Conservation (phyloP, 441 rosid species). For the Jatropha multifida region DNA sequence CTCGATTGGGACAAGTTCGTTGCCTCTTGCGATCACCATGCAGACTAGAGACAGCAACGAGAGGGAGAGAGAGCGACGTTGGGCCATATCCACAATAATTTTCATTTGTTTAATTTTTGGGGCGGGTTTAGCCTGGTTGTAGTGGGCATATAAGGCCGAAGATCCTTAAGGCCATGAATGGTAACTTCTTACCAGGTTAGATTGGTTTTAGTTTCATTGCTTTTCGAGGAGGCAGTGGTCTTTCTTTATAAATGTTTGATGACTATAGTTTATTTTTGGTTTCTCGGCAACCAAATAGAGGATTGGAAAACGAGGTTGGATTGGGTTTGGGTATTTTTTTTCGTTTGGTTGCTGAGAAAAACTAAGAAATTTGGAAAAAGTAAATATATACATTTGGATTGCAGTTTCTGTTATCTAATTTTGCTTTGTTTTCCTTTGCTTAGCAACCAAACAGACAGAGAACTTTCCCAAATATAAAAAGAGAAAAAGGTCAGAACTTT, state of each 20-base stretch:
- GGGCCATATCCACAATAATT: no score
- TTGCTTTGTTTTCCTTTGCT: constrained; percentile 18
- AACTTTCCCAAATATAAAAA: constrained; percentile 10
- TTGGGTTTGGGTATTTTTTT: constrained; percentile 5
- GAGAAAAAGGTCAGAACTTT: constrained; percentile 9
- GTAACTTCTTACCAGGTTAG: constrained; percentile 67
- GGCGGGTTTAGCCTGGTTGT: no score
- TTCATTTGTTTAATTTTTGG: no score
- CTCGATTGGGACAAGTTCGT: no score
- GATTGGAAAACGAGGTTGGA: constrained; percentile 15
- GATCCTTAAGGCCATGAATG: no score
- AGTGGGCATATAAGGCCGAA: no score
- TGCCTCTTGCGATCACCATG: no score
- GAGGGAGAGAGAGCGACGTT: no score
- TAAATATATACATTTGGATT: neutral
- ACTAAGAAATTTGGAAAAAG: neutral
- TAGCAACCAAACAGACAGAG: constrained; percentile 29
- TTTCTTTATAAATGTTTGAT: neutral
- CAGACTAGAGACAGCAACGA: no score
- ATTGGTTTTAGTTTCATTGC: neutral
- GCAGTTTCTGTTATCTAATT: constrained; percentile 1
- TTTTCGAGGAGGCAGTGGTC: neutral
- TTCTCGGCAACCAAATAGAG: constrained; percentile 36
- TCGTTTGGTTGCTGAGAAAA: constrained; percentile 21
- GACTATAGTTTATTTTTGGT: neutral